Evolutionary conservation across 768 basidiomycete species (phyloP).

Genomic region (Tremella mesenterica): DNA sequence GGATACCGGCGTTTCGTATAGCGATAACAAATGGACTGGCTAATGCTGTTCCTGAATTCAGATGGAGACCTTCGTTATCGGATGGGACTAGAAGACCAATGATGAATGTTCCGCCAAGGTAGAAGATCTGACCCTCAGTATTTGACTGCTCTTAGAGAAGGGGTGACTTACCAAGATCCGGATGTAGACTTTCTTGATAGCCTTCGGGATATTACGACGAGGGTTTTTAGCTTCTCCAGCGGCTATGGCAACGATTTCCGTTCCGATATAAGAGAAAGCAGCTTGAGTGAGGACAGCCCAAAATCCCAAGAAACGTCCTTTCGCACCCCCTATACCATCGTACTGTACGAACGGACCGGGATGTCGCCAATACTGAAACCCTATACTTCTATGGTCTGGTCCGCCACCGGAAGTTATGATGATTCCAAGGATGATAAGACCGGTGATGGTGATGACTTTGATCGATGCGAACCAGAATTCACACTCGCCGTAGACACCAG

Average conservation of each 20-base stretch:
- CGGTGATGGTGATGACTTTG: slow-evolving; percentile 59
- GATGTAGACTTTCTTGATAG: slow-evolving; percentile 61
- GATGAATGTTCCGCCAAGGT: slow-evolving; percentile 40
- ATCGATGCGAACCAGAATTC: slow-evolving; percentile 52
- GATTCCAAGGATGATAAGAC: slow-evolving; percentile 54
- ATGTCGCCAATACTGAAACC: slow-evolving; percentile 57
- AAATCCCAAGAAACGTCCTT: slow-evolving; percentile 69
- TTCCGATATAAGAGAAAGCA: slow-evolving; percentile 79
- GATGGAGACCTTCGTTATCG: slow-evolving; percentile 19
- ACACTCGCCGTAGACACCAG: slow-evolving; percentile 42
- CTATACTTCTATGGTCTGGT: slow-evolving; percentile 53
- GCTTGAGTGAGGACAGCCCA: slow-evolving; percentile 68
- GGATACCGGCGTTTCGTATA: slow-evolving; percentile 65
- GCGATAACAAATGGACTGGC: slow-evolving; percentile 84
- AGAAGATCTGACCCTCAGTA: too few relatives aligned
- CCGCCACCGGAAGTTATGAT: slow-evolving; percentile 83
- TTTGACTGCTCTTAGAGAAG: too few relatives aligned
- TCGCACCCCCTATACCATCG: slow-evolving; percentile 53
- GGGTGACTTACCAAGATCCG: slow-evolving; percentile 75
- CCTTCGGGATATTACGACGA: slow-evolving; percentile 55
- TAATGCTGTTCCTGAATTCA: slow-evolving; percentile 53
- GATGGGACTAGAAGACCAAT: slow-evolving; percentile 39
- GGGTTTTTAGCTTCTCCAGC: slow-evolving; percentile 69
- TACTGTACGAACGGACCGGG: slow-evolving; percentile 72
- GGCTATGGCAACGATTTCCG: slow-evolving; percentile 68